Conservation (phyloP, 306 rosid species). For the Astragalus membranaceus region DNA sequence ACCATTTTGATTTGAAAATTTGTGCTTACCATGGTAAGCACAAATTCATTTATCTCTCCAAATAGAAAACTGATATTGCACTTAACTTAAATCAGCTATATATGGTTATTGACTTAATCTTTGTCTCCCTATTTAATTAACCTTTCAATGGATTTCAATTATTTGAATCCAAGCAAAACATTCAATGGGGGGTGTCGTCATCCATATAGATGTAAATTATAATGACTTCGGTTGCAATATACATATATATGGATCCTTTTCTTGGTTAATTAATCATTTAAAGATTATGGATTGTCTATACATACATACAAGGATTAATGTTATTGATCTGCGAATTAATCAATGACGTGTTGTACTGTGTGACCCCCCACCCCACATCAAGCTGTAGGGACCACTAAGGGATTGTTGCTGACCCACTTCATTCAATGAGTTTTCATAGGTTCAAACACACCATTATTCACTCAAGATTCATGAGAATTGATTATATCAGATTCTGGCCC, state of each 20-base stretch:
- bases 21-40: slow-evolving; percentile 1
- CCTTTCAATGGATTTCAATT: not conserved
- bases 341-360: not conserved
- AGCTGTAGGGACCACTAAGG: slow-evolving; percentile 29
- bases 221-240: not conserved
- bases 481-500: slow-evolving; percentile 32
- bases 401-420: slow-evolving; percentile 33
- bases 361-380: slow-evolving; percentile 20
- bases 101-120: too few species aligned
- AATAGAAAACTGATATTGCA: too few species aligned
- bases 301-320: not conserved
- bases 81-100: too few species aligned
- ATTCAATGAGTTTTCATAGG: slow-evolving; percentile 41
- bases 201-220: not conserved
- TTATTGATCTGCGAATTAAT: not conserved
- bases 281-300: not conserved
- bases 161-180: not conserved
- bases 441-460: slow-evolving; percentile 25
- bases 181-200: not conserved
- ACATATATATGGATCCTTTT: not conserved
- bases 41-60: not conserved
- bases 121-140: not conserved
- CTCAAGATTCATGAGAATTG: slow-evolving; percentile 27
- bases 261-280: not conserved
- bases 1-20: not conserved